Percentiles rank a stretch among this genome's conserved stretches.
phyloP scores from a whole-genome alignment of 2,329 filamentous ascomycete genomes.

The Diaporthe sp. region DNA sequence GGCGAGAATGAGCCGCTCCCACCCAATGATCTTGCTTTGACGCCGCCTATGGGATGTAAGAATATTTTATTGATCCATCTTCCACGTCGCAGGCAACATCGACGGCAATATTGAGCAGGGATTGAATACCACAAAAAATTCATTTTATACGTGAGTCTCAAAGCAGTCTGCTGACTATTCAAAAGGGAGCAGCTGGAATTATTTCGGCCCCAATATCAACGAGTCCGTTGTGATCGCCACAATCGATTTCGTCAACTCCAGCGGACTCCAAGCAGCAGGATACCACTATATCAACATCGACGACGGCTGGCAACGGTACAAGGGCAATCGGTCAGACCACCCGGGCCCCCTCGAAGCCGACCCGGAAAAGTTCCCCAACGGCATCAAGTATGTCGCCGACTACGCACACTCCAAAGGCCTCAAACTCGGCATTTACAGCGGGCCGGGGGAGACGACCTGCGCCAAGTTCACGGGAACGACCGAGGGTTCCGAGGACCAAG shows the following conservation, averaged over 20 bases:
- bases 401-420: conserved; percentile 31
- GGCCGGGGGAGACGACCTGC: conserved; percentile 29
- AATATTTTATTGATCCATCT: not conserved
- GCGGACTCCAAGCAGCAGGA: conserved; percentile 27
- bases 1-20: conserved; percentile 2
- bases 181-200: conserved; percentile 31
- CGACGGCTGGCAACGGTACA: conserved; percentile 30
- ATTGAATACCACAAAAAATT: too few species aligned
- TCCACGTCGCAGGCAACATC: too few species aligned
- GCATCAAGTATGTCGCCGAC: conserved; percentile 19
- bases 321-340: conserved; percentile 28
- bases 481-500: conserved; percentile 16
- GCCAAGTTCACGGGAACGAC: conserved; percentile 22
- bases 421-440: conserved; percentile 33
- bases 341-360: conserved; percentile 26
- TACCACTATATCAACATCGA: conserved; percentile 29
- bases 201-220: conserved; percentile 29
- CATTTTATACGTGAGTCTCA: too few species aligned
- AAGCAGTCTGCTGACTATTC: not conserved
- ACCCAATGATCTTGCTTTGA: conserved; percentile 22
- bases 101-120: too few species aligned
- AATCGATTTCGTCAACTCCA: conserved; percentile 28
- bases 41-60: conserved; percentile 32
- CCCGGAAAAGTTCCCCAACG: conserved; percentile 14
- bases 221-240: conserved; percentile 27